phyloP scores from a whole-genome alignment of 805 yeast genomes.

The Starmerella apis region DNA sequence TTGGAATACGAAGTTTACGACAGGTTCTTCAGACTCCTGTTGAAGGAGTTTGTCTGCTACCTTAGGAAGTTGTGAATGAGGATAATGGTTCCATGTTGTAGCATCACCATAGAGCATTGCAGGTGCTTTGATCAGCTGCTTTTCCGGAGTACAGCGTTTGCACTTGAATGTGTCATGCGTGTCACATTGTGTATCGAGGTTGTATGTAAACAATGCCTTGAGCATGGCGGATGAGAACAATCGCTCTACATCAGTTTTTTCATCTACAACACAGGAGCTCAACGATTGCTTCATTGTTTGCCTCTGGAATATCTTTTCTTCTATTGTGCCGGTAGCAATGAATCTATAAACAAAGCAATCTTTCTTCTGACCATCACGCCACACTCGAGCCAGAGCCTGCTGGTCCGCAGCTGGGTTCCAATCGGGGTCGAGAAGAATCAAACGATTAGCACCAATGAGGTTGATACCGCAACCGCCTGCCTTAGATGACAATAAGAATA shows the following conservation, averaged over 20 bases:
- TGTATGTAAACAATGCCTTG: conserved; percentile 61
- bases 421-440: conserved; percentile 79
- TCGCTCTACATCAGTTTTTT: conserved; percentile 88
- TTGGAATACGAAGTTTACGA: conserved; percentile 81
- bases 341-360: conserved; percentile 92
- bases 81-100: conserved; percentile 91
- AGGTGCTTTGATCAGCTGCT: conserved; percentile 54
- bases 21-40: conserved; percentile 54
- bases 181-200: conserved; percentile 61
- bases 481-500: conserved; percentile 80
- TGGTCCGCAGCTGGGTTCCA: conserved; percentile 99
- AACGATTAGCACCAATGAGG: conserved; percentile 87
- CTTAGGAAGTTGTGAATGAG: conserved; percentile 42
- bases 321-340: conserved; percentile 89
- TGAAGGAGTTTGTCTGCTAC: conserved; percentile 70
- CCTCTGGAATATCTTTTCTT: conserved; percentile 90
- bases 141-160: conserved; percentile 57
- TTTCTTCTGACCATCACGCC: conserved; percentile 98
- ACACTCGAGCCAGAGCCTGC: conserved; percentile 93
- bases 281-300: conserved; percentile 89
- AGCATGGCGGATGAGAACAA: conserved; percentile 75
- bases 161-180: conserved; percentile 90
- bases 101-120: conserved; percentile 97
- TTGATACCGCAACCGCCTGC: conserved; percentile 99
- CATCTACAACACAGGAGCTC: conserved; percentile 94